Evolutionary conservation across 108 stramenopile species (phyloP), one percentile per base, ranked within the genome.

Genomic region (Cyclotella atomus): DNA sequence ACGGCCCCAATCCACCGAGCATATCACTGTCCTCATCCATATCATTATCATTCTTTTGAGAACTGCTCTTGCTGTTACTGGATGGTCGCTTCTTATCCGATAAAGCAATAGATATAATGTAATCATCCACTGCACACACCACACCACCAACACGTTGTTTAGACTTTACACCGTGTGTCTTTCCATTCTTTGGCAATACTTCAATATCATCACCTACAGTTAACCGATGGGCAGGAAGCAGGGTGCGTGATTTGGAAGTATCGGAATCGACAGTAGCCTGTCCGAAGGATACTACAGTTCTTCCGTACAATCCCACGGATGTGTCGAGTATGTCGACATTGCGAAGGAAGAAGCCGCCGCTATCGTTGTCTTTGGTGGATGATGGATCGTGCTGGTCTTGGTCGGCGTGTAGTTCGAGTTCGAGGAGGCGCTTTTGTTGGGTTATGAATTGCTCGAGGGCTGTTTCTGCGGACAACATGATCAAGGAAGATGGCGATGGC

Each of bases 131-230:
- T 28, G 79, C 87, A 72, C 90, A 81, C 16, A 95, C 72, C 19
- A 91, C 91, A 14, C 90, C 94, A 21, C 79, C 82, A 3, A 47
- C 50, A 12, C 54, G 41, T 65, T 76, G 43, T 76, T 57, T 12
- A 27, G 38, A 41, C 38, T 41, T 12, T 75, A 71, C 47, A 45
- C 49, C 14, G 16, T 8, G 1, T 24, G 44, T 61, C 43, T 68
- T 72, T 17, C 71, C 81, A 44, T 75, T 73, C 43, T 81, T 86
- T 30, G 89, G 65, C 23, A 81, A 78, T 59, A 95, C 87, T 84
- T 92, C 85, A 8, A 95, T 89, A 68, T 95, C 94, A 68, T 95
- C 91, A n/a, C 94, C 94, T 0, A 88, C 88, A 15, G 94, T 88
- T 54, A 95, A 87, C 24, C 90, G 85, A 81, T 95, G 94, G 0